phyloP scores from a whole-genome alignment of 257 asterid genomes.

The Solanum arcanum region DNA sequence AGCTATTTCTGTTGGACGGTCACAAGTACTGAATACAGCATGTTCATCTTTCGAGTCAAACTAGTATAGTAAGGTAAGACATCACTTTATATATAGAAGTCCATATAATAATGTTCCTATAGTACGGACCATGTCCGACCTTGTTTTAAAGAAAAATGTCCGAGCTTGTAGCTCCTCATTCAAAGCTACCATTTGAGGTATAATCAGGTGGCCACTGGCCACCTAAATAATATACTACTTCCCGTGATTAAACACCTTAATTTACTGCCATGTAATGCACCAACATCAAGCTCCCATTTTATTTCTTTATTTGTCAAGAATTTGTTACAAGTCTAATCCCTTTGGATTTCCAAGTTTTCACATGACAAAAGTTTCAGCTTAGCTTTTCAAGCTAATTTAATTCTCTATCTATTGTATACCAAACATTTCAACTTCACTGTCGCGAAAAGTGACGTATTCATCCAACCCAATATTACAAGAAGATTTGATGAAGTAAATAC shows the following conservation, averaged over 20 bases:
- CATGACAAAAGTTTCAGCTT: neutral
- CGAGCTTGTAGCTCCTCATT: neutral
- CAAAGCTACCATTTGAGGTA: neutral
- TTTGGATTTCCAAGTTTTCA: neutral
- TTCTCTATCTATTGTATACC: neutral
- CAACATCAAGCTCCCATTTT: neutral
- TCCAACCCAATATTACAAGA: neutral
- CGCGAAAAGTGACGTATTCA: neutral
- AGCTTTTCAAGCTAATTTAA: neutral
- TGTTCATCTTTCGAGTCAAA: neutral
- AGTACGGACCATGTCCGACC: too few species aligned
- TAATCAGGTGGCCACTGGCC: neutral
- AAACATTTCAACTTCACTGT: neutral
- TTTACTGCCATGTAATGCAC: neutral
- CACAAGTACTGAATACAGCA: neutral
- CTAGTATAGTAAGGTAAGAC: neutral
- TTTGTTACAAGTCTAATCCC: neutral
- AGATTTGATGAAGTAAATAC: too few species aligned
- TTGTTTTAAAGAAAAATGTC: too few species aligned
- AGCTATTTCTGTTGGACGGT: neutral
- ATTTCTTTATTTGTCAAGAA: neutral
- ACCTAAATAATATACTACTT: neutral
- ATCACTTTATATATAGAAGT: neutral
- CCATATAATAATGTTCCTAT: neutral
- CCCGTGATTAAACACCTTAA: neutral